Conservation (phyloP, 768 basidiomycete genomes). For the Daedaleopsis nitida region DNA sequence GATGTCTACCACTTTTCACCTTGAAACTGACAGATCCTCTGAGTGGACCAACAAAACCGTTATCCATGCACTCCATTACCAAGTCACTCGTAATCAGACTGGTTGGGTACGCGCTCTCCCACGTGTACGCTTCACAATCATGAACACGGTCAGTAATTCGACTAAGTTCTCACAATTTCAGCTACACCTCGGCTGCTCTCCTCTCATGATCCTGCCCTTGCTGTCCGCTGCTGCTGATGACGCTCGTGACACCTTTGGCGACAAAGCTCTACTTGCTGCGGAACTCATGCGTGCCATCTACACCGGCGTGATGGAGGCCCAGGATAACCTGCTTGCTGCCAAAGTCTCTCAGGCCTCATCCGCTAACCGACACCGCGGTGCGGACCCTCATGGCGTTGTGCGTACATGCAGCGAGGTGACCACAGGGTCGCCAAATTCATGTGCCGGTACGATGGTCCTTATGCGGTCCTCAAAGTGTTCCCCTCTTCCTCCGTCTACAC, state of each 20-base stretch:
- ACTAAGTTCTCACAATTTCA: no score
- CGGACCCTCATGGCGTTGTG: neutral
- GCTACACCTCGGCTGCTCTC: constrained; percentile 1
- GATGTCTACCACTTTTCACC: no score
- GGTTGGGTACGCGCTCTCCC: no score
- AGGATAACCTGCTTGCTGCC: constrained; percentile 35
- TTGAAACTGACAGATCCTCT: no score
- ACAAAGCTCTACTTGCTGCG: no score
- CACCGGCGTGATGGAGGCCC: constrained; percentile 31
- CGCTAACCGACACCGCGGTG: constrained; percentile 24
- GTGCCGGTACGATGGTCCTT: neutral
- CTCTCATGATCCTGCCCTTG: constrained; percentile 24
- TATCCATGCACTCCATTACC: no score
- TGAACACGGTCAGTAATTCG: no score
- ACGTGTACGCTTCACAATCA: no score
- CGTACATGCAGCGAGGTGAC: no score
- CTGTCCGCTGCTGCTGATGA: neutral
- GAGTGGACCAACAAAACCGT: no score
- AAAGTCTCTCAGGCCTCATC: constrained; percentile 29
- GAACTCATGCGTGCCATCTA: constrained; percentile 15
- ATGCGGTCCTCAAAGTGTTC: neutral
- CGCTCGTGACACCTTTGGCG: neutral
- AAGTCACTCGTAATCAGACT: no score
- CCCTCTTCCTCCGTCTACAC: constrained; percentile 24
- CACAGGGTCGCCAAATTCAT: neutral